phyloP scores from a whole-genome alignment of 2,329 filamentous ascomycete species.

The Curvularia spicifera region DNA sequence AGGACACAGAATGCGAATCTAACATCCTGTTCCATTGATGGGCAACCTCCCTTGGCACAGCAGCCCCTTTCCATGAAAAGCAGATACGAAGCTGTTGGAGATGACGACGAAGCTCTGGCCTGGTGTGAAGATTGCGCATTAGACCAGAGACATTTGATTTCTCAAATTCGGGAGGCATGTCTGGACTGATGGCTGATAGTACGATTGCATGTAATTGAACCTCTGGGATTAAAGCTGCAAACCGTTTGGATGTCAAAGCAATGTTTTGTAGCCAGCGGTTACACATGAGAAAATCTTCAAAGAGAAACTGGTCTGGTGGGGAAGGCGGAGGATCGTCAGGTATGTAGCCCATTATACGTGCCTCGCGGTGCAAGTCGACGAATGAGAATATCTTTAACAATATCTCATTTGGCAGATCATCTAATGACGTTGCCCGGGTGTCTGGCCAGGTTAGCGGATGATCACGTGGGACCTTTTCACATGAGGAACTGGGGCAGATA shows the following conservation, averaged over 20 bases:
- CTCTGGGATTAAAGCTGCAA: constrained; percentile 17
- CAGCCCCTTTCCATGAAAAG: background rate
- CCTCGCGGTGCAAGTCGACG: constrained; percentile 14
- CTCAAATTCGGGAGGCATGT: background rate
- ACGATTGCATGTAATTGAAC: constrained; percentile 12
- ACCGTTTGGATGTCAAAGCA: constrained; percentile 22
- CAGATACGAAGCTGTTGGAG: constrained; percentile 20
- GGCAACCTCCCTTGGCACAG: background rate
- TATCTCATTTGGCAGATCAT: constrained; percentile 22
- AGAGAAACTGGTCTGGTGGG: constrained; percentile 11
- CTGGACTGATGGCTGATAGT: background rate
- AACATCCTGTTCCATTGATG: background rate
- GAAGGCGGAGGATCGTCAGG: constrained; percentile 19
- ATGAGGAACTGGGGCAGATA: background rate
- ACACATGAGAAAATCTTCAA: constrained; percentile 12
- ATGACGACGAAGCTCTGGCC: constrained; percentile 10
- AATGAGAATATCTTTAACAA: constrained; percentile 18
- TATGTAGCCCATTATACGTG: constrained; percentile 21
- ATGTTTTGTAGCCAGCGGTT: constrained; percentile 13
- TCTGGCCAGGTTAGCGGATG: constrained; percentile 4
- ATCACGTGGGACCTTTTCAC: background rate
- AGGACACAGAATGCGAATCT: background rate
- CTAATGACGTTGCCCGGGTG: background rate
- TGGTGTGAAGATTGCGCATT: constrained; percentile 8
- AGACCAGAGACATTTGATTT: constrained; percentile 5